A percentile compares a stretch with the other conserved stretches of the same genome.
These are phyloP conservation scores for Pseudocercospora macadamiae DNA, from an alignment of 2,329 filamentous ascomycete genomes.

Conservation along the genomic window DNA sequence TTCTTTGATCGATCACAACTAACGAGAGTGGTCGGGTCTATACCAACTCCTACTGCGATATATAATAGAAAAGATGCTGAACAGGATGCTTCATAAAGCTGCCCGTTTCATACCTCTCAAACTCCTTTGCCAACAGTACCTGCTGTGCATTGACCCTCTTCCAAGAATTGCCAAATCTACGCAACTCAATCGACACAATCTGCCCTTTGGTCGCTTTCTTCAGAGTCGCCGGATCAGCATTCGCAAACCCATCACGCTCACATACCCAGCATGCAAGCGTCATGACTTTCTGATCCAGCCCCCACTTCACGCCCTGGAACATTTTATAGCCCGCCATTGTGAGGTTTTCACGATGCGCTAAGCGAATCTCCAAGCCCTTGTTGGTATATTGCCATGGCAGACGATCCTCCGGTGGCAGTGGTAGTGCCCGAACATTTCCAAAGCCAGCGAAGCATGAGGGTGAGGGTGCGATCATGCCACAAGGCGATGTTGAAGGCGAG, in stretches of 20 bases:
- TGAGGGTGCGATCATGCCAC: constrained; percentile 11
- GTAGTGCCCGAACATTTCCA: not conserved
- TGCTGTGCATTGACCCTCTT: constrained; percentile 11
- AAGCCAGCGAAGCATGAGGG: constrained; percentile 9
- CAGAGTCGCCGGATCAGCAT: constrained; percentile 4
- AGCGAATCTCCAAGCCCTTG: constrained; percentile 5
- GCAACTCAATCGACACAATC: constrained; percentile 6
- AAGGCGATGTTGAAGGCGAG: constrained; percentile 3
- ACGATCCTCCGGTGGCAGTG: constrained; percentile 3
- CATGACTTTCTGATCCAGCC: constrained; percentile 3
- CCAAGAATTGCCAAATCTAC: constrained; percentile 7
- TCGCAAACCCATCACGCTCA: not conserved
- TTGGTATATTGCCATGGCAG: constrained; percentile 8
- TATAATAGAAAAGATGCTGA: constrained; percentile 4
- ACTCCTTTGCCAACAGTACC: not conserved
- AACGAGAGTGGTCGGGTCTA: not conserved
- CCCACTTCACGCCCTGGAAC: constrained; percentile 4
- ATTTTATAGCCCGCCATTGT: constrained; percentile 1
- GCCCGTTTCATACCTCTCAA: constrained; percentile 1
- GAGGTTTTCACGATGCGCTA: not conserved
- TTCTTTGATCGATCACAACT: too few relatives aligned
- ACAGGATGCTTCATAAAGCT: not conserved
- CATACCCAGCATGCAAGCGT: constrained; percentile 3
- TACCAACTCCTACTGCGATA: constrained; percentile 1
- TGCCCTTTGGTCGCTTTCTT: constrained; percentile 10